Percentiles rank a stretch among this genome's conserved stretches.
These are phyloP conservation scores for Coemansia sp. DNA, from an alignment of 371 early-diverging fungal species.

Conservation along the genomic window DNA sequence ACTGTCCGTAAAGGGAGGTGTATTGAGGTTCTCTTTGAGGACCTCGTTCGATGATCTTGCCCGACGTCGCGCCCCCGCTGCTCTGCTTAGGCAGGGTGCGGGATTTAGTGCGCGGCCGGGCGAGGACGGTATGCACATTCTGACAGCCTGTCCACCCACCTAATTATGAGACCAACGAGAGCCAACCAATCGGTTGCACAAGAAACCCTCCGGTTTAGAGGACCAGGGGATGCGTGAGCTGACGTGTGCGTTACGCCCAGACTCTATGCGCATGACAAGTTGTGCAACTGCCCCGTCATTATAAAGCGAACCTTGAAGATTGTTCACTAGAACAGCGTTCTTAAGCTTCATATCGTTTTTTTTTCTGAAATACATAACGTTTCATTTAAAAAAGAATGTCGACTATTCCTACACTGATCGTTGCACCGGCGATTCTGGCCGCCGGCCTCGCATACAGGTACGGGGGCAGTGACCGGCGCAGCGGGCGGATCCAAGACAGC, in stretches of 20 bases:
- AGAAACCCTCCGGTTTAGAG: too few species aligned
- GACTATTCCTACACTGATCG: constrained; percentile 22
- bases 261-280: too few species aligned
- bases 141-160: constrained; percentile 32
- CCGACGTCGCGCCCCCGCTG: constrained; percentile 37
- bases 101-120: constrained; percentile 41
- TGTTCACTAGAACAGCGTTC: neutral
- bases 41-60: constrained; percentile 47
- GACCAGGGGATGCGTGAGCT: too few species aligned
- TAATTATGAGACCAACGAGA: neutral
- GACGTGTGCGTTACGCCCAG: too few species aligned
- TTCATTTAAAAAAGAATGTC: constrained; percentile 9
- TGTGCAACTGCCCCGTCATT: neutral
- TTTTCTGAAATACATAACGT: neutral
- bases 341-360: neutral
- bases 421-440: constrained; percentile 24
- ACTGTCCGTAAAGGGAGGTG: constrained; percentile 52
- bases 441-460: constrained; percentile 30
- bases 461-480: neutral
- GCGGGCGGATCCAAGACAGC: neutral
- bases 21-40: neutral
- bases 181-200: too few species aligned
- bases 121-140: constrained; percentile 52
- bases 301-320: neutral
- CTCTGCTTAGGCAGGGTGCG: neutral